Percentiles rank a stretch among this genome's conserved stretches.
phyloP scores from a whole-genome alignment of 2,329 filamentous ascomycete genomes.

The Cladophialophora yegresii region DNA sequence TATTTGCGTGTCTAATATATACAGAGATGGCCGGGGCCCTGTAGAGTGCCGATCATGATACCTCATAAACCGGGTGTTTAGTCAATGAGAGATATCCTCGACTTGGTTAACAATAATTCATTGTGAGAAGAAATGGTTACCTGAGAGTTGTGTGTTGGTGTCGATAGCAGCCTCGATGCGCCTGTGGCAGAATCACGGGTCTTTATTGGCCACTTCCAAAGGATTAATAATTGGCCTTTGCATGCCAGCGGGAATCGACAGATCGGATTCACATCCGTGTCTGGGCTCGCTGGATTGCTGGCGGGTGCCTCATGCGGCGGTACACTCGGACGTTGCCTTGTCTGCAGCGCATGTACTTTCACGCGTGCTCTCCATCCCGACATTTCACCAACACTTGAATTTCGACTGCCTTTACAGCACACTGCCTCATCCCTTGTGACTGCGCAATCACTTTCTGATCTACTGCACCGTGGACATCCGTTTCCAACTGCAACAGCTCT shows the following conservation, averaged over 20 bases:
- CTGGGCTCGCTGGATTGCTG: slow-evolving; percentile 6
- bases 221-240: slow-evolving; percentile 1
- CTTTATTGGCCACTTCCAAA: background rate
- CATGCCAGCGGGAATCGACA: background rate
- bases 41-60: slow-evolving; percentile 22
- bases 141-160: background rate
- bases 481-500: background rate
- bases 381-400: slow-evolving; percentile 5
- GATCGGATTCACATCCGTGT: slow-evolving; percentile 4
- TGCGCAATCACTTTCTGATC: background rate
- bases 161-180: background rate
- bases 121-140: background rate
- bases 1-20: slow-evolving; percentile 8
- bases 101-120: background rate
- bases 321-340: background rate
- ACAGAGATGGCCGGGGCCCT: slow-evolving; percentile 14
- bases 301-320: slow-evolving; percentile 1
- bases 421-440: background rate
- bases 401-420: background rate
- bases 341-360: background rate
- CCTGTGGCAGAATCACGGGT: background rate
- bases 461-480: background rate
- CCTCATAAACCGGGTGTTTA: slow-evolving; percentile 28
- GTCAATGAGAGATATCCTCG: background rate
- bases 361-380: slow-evolving; percentile 2